Base-by-base conservation (phyloP, 768 basidiomycete species). In the Tulasnella calospora region DNA sequence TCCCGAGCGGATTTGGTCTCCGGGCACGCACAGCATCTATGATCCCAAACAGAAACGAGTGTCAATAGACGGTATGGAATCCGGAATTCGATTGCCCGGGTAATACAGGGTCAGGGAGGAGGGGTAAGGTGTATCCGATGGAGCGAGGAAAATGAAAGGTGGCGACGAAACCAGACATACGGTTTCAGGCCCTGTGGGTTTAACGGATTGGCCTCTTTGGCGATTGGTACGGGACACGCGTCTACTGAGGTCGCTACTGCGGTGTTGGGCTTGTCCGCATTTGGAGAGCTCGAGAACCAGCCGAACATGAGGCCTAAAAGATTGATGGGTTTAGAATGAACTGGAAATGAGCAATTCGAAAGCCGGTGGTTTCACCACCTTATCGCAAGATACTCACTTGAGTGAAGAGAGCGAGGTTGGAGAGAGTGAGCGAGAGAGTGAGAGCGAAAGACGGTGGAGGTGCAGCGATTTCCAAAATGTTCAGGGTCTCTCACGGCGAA, bases 151-250 rank as follows among this genome's bases (percentile, higher is more conserved):
- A 51, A 35, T 44, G 51, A 33, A 36, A 27, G 30, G 36, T 12
- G 67, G n/a, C 23, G 27, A 38, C 40, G 41, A 44, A 23, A 30
- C 30, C 12, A 21, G 19, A 86, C 94, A 79, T 83, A 98, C 97
- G 97, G 93, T 84, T 99, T 99, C 74, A 98, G 85, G n/a, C 96
- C 96, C 82, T 95, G 82, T 0, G 97, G 97, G 83, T 99, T 99
- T 78, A 96, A 85, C 12, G 94, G 95, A 83, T 98, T 98, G 19
- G 80, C 79, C 23, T 83, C 82, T 36, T 80, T 77, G 0, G 80
- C 79, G 0, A 80, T 78, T 12, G 61, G 61, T 15, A 82, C 81
- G 3, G 81, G 72, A 71, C 51, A 69, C 30, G 77, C 76, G 17
- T 35, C 79, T 27, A 67, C 67, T 30, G 79, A 21, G 36, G 55